Conservation (phyloP, 2,329 filamentous ascomycete genomes). For the Trematosphaeria pertusa region DNA sequence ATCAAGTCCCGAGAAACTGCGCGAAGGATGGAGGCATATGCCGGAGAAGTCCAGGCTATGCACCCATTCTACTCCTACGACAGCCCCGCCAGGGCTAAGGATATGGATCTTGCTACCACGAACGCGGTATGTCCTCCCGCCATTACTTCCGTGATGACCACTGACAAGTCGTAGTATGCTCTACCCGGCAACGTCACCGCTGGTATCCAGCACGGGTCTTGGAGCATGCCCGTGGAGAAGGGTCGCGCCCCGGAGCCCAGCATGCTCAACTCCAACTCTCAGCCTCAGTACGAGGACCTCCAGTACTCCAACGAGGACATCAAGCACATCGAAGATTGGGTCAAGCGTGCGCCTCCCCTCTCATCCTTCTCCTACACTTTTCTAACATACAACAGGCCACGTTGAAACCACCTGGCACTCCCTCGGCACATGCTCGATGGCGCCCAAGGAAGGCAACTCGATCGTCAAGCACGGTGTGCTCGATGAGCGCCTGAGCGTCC, state of each 20-base stretch:
- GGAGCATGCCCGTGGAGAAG: slow-evolving; percentile 67
- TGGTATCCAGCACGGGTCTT: slow-evolving; percentile 75
- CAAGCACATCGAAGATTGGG: slow-evolving; percentile 70
- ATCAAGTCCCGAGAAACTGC: slow-evolving; percentile 84
- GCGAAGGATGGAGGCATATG: slow-evolving; percentile 77
- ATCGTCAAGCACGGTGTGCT: slow-evolving; percentile 82
- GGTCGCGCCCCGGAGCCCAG: slow-evolving; percentile 59
- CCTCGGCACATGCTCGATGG: slow-evolving; percentile 76
- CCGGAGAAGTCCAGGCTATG: slow-evolving; percentile 69
- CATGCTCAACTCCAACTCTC: slow-evolving; percentile 69
- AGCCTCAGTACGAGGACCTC: slow-evolving; percentile 67
- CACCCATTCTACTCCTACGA: slow-evolving; percentile 78
- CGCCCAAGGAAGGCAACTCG: slow-evolving; percentile 75
- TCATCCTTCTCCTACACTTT: background rate
- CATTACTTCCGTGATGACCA: background rate
- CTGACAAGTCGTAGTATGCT: slow-evolving; percentile 61
- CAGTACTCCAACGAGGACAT: slow-evolving; percentile 71
- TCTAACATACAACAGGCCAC: slow-evolving; percentile 52
- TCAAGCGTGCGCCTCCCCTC: slow-evolving; percentile 45
- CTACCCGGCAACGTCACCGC: slow-evolving; percentile 74
- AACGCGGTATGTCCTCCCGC: slow-evolving; percentile 55
- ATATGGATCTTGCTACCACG: slow-evolving; percentile 77
- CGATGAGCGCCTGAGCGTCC: slow-evolving; percentile 78
- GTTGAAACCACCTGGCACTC: slow-evolving; percentile 79
- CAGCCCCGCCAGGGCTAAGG: slow-evolving; percentile 71